Percentiles rank a stretch among this genome's conserved stretches.
Conservation (phyloP, 306 rosid genomes). For the Adenanthera pavonina region DNA sequence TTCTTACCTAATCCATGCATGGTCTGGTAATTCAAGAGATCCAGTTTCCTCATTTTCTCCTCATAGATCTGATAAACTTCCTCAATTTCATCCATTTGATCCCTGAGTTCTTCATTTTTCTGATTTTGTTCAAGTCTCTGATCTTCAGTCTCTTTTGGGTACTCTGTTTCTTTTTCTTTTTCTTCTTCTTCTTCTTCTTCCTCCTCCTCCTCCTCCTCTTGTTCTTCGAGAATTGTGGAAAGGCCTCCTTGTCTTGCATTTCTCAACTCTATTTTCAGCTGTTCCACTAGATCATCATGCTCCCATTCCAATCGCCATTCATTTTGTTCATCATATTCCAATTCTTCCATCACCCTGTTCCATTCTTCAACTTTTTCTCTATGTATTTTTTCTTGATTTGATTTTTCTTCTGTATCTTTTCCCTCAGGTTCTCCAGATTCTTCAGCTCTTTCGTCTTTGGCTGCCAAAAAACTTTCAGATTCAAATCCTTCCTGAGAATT, state of each 20-base stretch:
- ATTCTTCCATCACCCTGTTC: constrained; percentile 35
- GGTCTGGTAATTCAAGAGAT: constrained; percentile 78
- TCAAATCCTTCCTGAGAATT: constrained; percentile 29
- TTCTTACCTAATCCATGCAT: constrained; percentile 88
- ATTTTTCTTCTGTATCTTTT: constrained; percentile 29
- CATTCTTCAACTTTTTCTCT: constrained; percentile 42
- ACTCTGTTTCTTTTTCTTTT: constrained; percentile 39
- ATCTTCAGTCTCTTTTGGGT: constrained; percentile 45
- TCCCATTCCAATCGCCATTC: constrained; percentile 62
- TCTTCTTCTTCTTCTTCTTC: constrained; percentile 57
- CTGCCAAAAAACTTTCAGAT: background rate
- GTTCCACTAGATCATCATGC: constrained; percentile 77
- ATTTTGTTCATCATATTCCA: constrained; percentile 33
- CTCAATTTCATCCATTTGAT: constrained; percentile 66
- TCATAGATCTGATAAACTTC: constrained; percentile 64
- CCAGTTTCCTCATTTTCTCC: constrained; percentile 81
- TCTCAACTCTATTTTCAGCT: constrained; percentile 69
- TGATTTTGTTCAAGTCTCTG: constrained; percentile 54
- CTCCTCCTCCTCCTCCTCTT: constrained; percentile 47
- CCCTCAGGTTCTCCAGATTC: constrained; percentile 16
- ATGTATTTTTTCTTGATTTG: constrained; percentile 23
- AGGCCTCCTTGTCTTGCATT: constrained; percentile 77
- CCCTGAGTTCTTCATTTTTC: constrained; percentile 63
- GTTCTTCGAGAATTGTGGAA: constrained; percentile 80
- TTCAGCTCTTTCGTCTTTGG: background rate